phyloP scores from a whole-genome alignment of 2,329 filamentous ascomycete genomes.

The Xylariaceae sp. region DNA sequence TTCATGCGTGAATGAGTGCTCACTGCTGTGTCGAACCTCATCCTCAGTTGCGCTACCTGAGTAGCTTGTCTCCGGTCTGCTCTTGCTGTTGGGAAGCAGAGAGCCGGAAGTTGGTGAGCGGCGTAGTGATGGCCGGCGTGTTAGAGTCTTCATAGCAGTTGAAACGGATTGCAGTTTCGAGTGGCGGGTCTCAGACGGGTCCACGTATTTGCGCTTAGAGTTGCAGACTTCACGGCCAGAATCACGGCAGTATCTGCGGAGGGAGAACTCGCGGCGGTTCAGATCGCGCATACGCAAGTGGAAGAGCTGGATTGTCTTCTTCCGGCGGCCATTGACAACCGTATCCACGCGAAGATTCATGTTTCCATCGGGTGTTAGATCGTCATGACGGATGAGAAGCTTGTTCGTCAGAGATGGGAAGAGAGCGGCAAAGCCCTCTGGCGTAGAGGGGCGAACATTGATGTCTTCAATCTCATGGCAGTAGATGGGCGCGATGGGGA shows the following conservation, averaged over 20 bases:
- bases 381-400: slow-evolving; percentile 81
- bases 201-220: slow-evolving; percentile 64
- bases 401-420: slow-evolving; percentile 76
- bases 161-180: slow-evolving; percentile 45
- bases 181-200: slow-evolving; percentile 38
- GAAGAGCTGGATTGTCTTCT: slow-evolving; percentile 72
- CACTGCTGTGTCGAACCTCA: slow-evolving; percentile 29
- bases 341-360: slow-evolving; percentile 94
- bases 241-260: slow-evolving; percentile 85
- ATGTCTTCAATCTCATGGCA: slow-evolving; percentile 57
- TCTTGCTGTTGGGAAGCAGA: slow-evolving; percentile 27
- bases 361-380: slow-evolving; percentile 84
- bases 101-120: slow-evolving; percentile 35
- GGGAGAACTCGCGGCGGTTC: slow-evolving; percentile 77
- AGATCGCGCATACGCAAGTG: slow-evolving; percentile 94
- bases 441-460: slow-evolving; percentile 69
- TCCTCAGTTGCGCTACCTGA: slow-evolving; percentile 31
- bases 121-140: slow-evolving; percentile 34
- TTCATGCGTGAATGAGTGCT: slow-evolving; percentile 31
- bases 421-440: slow-evolving; percentile 73
- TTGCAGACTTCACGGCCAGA: slow-evolving; percentile 92
- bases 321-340: slow-evolving; percentile 58
- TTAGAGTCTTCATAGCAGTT: slow-evolving; percentile 45
- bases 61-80: slow-evolving; percentile 35
- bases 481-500: slow-evolving; percentile 54